Percentiles rank a stretch among this genome's conserved stretches.
phyloP scores from a whole-genome alignment of 2,329 filamentous ascomycete species.

The Rugonectria rugulosa region DNA sequence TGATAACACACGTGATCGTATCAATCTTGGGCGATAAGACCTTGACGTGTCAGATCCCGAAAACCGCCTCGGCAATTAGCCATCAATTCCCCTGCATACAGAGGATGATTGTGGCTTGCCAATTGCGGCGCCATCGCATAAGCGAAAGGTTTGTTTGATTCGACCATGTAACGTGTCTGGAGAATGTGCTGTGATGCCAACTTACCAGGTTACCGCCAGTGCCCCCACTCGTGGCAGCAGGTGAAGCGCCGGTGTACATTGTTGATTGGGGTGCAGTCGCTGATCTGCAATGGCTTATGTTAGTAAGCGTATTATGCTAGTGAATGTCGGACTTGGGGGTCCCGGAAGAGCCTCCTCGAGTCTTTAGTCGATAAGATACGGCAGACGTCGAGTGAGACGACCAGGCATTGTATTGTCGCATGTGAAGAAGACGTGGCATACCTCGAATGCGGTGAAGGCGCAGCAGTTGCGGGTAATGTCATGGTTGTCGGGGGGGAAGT shows the following conservation, averaged over 20 bases:
- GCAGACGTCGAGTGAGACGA: too few relatives aligned
- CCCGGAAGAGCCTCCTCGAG: not conserved
- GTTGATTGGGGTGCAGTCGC: conserved; percentile 31
- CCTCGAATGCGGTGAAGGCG: conserved; percentile 55
- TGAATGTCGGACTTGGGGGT: conserved; percentile 3
- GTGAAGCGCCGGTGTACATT: conserved; percentile 44
- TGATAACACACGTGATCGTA: conserved; percentile 44
- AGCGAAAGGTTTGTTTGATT: conserved; percentile 12
- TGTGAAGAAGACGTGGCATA: conserved; percentile 46
- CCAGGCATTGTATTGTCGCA: too few relatives aligned
- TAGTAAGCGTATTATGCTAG: conserved; percentile 25
- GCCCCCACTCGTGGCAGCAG: conserved; percentile 50
- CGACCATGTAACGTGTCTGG: conserved; percentile 11
- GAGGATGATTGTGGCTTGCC: conserved; percentile 6
- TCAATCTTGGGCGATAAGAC: conserved; percentile 33
- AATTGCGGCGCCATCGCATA: conserved; percentile 15
- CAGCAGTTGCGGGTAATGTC: conserved; percentile 38
- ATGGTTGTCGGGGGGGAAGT: conserved; percentile 38
- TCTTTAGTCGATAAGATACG: conserved; percentile 16
- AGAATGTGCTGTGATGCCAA: conserved; percentile 24
- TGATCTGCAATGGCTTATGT: conserved; percentile 28
- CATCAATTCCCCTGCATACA: conserved; percentile 6
- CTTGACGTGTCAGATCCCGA: conserved; percentile 11
- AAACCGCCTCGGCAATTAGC: conserved; percentile 16
- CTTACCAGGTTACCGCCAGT: conserved; percentile 52